Conservation (phyloP, 2,329 filamentous ascomycete species). For the Colletotrichum shisoi region DNA sequence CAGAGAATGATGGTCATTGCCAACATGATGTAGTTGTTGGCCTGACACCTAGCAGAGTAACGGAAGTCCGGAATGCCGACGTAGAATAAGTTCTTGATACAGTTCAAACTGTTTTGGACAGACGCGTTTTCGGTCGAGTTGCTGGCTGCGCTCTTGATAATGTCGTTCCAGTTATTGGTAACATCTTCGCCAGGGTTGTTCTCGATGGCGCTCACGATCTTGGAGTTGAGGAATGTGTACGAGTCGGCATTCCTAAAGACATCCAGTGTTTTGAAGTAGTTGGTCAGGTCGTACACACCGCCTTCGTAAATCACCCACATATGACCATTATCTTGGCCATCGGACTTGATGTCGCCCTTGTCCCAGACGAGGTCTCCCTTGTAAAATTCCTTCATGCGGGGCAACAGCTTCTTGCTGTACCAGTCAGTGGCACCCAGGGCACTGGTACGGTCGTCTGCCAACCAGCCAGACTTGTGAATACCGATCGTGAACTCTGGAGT, state of each 20-base stretch:
- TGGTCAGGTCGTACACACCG: conserved; percentile 84
- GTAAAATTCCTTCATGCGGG: conserved; percentile 83
- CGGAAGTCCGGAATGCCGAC: conserved; percentile 87
- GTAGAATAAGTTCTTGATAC: conserved; percentile 84
- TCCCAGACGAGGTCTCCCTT: conserved; percentile 85
- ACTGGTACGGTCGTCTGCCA: conserved; percentile 63
- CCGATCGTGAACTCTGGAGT: conserved; percentile 65
- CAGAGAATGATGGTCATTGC: conserved; percentile 87
- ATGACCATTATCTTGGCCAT: conserved; percentile 73
- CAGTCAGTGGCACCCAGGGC: conserved; percentile 71
- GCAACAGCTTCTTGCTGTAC: conserved; percentile 79
- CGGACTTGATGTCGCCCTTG: conserved; percentile 62
- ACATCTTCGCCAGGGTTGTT: conserved; percentile 83
- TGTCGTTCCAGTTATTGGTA: conserved; percentile 67
- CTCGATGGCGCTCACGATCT: conserved; percentile 72
- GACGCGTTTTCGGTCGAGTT: conserved; percentile 61
- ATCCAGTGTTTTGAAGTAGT: conserved; percentile 84
- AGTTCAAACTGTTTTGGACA: conserved; percentile 74
- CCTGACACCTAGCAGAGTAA: conserved; percentile 74
- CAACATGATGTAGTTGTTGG: conserved; percentile 90
- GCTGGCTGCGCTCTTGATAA: conserved; percentile 57
- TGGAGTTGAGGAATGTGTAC: conserved; percentile 76
- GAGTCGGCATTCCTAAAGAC: conserved; percentile 59
- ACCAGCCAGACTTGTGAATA: conserved; percentile 74
- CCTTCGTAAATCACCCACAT: conserved; percentile 82